These are phyloP conservation scores for Phytophthora ramorum DNA, from an alignment of 352 stramenopile genomes.

Conservation along the genomic window DNA sequence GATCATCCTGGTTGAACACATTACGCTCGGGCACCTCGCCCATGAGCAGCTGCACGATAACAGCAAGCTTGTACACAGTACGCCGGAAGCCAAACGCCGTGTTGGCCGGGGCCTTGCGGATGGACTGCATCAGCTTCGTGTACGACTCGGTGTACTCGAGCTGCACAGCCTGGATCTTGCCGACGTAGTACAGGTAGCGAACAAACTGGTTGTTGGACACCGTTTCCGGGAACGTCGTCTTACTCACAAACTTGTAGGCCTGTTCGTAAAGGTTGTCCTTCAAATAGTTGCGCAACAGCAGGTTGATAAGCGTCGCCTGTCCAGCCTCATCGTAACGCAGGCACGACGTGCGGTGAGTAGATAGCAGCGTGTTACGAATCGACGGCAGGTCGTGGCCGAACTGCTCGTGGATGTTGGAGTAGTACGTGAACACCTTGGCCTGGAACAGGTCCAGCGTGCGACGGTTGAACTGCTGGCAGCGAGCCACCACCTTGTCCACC, in stretches of 20 bases:
- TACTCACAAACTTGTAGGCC: conserved; percentile 93
- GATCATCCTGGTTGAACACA: conserved; percentile 93
- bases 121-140: conserved; percentile 96
- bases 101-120: conserved; percentile 96
- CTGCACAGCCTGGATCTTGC: conserved; percentile 96
- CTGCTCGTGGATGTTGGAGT: conserved; percentile 76
- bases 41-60: conserved; percentile 98
- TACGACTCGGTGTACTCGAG: conserved; percentile 98
- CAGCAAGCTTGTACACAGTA: conserved; percentile 95
- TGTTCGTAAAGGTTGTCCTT: conserved; percentile 92
- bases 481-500: conserved; percentile 58
- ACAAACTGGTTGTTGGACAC: conserved; percentile 99
- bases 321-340: conserved; percentile 91
- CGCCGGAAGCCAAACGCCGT: conserved; percentile 97
- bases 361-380: conserved; percentile 76
- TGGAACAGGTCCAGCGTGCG: conserved; percentile 83
- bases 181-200: conserved; percentile 97
- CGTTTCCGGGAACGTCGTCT: conserved; percentile 89
- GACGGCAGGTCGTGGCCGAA: conserved; percentile 60
- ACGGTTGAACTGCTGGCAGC: conserved; percentile 82
- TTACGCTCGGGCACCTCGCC: conserved; percentile 97
- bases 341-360: conserved; percentile 88
- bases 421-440: conserved; percentile 83
- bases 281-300: conserved; percentile 92
- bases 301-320: conserved; percentile 91